phyloP scores from a whole-genome alignment of 139 green algal genomes.

The Gonium pectorale region DNA sequence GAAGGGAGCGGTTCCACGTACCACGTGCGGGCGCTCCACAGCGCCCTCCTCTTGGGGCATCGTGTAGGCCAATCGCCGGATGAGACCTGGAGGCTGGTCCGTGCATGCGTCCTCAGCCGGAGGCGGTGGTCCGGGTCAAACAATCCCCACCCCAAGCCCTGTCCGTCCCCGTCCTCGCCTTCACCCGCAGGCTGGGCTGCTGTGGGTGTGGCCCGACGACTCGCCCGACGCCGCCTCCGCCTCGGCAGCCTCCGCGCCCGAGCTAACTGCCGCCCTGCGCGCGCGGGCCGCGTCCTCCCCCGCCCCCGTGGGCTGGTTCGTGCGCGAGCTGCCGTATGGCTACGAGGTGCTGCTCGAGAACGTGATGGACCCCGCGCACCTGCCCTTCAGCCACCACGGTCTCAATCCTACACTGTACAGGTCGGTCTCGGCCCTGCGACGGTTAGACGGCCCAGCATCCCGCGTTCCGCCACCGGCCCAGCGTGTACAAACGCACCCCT shows the following conservation, averaged over 20 bases:
- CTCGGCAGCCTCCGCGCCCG: neutral
- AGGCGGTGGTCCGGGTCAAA: no score
- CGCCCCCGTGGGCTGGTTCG: constrained; percentile 11
- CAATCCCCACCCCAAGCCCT: neutral
- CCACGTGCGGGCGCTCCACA: no score
- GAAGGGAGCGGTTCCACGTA: no score
- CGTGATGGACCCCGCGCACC: constrained; percentile 36
- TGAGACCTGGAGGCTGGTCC: no score
- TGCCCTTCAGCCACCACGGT: constrained; percentile 46
- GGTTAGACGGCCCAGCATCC: neutral
- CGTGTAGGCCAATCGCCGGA: no score
- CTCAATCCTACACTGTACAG: neutral
- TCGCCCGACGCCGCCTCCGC: neutral
- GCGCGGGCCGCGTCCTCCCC: neutral
- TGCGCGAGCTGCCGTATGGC: constrained; percentile 45
- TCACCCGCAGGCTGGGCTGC: constrained; percentile 6
- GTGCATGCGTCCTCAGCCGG: no score
- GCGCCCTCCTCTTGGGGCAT: no score
- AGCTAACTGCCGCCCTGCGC: neutral
- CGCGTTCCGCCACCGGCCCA: neutral
- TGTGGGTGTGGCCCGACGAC: constrained; percentile 45
- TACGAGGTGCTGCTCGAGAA: constrained; percentile 54
- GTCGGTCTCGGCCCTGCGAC: neutral
- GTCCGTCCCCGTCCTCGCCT: neutral
- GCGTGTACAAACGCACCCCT: neutral